These are phyloP conservation scores for Camellia granthamiana DNA, from an alignment of 148 eudicot genomes.

Conservation along the genomic window DNA sequence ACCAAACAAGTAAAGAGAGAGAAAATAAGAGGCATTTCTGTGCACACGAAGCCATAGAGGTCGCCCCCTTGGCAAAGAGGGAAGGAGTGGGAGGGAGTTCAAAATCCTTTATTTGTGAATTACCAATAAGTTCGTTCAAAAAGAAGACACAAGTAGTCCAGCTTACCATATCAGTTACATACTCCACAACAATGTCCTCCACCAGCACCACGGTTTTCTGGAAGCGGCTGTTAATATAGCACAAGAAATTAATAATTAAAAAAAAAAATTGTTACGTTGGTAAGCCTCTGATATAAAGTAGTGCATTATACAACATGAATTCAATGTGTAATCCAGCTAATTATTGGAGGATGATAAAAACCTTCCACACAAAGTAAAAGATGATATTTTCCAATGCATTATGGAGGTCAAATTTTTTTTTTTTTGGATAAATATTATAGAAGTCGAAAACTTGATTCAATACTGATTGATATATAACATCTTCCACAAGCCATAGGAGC, in stretches of 20 bases:
- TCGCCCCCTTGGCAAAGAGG: too few relatives aligned
- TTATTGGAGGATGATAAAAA: neutral
- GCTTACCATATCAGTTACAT: slow-evolving; percentile 91
- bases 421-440: neutral
- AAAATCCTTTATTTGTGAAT: neutral
- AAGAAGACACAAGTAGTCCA: neutral
- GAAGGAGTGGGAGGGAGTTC: neutral
- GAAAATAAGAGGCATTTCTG: neutral
- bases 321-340: slow-evolving; percentile 6
- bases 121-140: neutral
- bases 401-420: too few relatives aligned
- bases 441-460: neutral
- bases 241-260: slow-evolving; percentile 11
- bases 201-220: slow-evolving; percentile 87
- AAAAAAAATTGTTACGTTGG: neutral
- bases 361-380: neutral
- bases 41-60: neutral
- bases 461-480: neutral
- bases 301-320: neutral
- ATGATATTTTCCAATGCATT: neutral
- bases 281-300: neutral
- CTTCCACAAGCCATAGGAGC: neutral
- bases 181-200: slow-evolving; percentile 97
- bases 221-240: slow-evolving; percentile 70
- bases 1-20: neutral